Base-by-base conservation (phyloP, 2,329 filamentous ascomycete genomes). In the Penicillium frequentans region DNA sequence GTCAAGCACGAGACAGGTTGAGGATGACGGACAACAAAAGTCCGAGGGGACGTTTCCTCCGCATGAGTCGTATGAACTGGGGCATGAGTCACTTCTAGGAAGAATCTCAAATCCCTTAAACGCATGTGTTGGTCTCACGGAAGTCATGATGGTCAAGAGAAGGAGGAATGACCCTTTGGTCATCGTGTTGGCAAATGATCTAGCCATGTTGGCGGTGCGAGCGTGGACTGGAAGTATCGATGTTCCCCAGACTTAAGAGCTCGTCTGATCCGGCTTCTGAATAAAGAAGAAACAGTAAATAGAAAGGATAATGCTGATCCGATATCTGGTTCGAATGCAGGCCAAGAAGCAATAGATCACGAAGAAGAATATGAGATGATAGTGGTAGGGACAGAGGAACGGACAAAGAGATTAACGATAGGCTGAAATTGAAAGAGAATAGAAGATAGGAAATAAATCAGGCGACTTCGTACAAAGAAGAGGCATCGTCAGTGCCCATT, bases 21-120 rank as follows among this genome's bases (percentile, higher is more conserved):
- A 70, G 10, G 64, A 69, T 31, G 71, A 69, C 23, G 74, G 66
- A 55, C 79, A 81, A 63, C 76, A 79, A 62, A 81, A 81, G 49
- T 72, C 67, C 16, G 66, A 66, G 8, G 77, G 76, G 27, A 80
- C 64, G 4, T 71, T 68, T 23, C 71, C 68, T 24, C 69, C 70
- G 58, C 78, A 79, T 42, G 64, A 64, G n/a, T 66, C 62, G 48
- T 69, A 76, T 11, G 68, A 64, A n/a, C 54, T 60, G 3, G 74
- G 65, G 55, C 75, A 77, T 3, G 63, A 62, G n/a, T 64, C 63
- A 39, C 63, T 66, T 55, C 71, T 64, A 35, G 55, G 45, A 13
- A 65, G 48, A 16, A 74, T 55, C 11, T 56, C 49, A 9, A 58
- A 14, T 7, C 27, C 44, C 46, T 56, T 59, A 5, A 63, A 61